Evolutionary conservation across 2,329 filamentous ascomycete genomes (phyloP).

Genomic region (Conoideocrella luteorostrata): DNA sequence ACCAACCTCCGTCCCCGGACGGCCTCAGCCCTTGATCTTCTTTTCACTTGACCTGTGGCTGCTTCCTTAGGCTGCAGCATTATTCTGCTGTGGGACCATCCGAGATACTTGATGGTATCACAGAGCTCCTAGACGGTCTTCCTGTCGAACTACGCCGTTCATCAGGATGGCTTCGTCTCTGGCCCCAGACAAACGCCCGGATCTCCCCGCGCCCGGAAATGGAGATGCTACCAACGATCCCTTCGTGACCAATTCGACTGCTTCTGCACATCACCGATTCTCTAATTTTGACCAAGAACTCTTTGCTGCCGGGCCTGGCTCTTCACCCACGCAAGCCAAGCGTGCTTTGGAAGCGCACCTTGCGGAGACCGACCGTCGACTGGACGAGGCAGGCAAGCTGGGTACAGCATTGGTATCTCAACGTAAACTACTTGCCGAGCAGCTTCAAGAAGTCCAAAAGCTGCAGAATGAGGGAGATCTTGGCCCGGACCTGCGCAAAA

Average conservation of each 20-base stretch:
- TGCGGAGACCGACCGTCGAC: constrained; percentile 81
- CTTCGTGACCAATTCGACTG: constrained; percentile 45
- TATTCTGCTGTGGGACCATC: background rate
- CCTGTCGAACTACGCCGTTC: constrained; percentile 14
- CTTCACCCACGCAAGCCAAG: constrained; percentile 81
- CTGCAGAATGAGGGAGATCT: constrained; percentile 71
- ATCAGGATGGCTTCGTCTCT: constrained; percentile 37
- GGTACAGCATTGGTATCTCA: constrained; percentile 85
- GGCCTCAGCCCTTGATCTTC: constrained; percentile 1
- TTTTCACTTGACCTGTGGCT: constrained; percentile 1
- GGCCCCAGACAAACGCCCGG: constrained; percentile 32
- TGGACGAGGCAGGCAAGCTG: constrained; percentile 85
- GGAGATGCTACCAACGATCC: constrained; percentile 43
- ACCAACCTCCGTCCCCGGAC: constrained; percentile 3
- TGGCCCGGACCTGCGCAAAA: constrained; percentile 72
- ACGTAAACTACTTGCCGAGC: constrained; percentile 73
- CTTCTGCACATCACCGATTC: constrained; percentile 58
- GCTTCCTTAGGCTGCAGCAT: background rate
- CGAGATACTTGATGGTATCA: constrained; percentile 5
- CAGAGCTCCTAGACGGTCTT: constrained; percentile 16
- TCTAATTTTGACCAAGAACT: constrained; percentile 76
- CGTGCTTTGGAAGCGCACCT: constrained; percentile 86
- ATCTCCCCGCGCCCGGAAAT: constrained; percentile 31
- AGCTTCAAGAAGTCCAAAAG: constrained; percentile 77
- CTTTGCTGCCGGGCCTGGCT: constrained; percentile 67